A percentile compares a stretch with the other conserved stretches of the same genome.
Evolutionary conservation across 179 eudicot genomes (phyloP).

Genomic region (Silene noctiflora): DNA sequence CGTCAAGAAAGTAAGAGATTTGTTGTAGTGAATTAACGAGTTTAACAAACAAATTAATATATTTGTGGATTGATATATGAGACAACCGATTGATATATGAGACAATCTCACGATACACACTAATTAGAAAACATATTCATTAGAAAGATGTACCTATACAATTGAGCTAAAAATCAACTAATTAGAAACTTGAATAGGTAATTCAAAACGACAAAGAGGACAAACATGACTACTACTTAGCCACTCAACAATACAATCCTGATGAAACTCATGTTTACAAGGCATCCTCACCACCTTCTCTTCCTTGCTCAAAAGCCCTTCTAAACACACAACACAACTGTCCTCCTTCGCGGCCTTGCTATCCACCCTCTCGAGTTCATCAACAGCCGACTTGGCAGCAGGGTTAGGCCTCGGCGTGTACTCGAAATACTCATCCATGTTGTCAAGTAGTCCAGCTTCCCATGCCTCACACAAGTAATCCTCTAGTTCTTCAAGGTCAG

Average conservation of each 20-base stretch:
- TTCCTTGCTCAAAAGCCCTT: background rate
- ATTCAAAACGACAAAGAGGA: constrained; percentile 3
- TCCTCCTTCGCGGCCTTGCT: background rate
- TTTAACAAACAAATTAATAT: too few species aligned
- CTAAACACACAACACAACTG: constrained; percentile 4
- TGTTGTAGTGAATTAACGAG: too few species aligned
- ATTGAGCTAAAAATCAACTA: too few species aligned
- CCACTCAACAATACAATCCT: background rate
- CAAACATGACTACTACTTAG: background rate
- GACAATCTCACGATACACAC: too few species aligned
- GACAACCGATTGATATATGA: too few species aligned
- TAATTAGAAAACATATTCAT: too few species aligned
- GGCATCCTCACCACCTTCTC: background rate
- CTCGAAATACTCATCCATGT: too few species aligned
- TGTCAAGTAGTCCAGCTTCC: too few species aligned
- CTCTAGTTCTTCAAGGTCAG: background rate
- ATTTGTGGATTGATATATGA: too few species aligned
- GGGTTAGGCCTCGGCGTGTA: background rate
- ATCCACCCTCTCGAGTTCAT: background rate
- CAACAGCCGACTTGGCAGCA: background rate
- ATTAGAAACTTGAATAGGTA: background rate
- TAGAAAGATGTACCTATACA: too few species aligned
- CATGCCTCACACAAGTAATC: too few species aligned
- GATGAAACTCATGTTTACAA: background rate
- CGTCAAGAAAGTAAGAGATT: too few species aligned